Percentiles rank a stretch among this genome's conserved stretches.
These are phyloP conservation scores for Alternaria sp. DNA, from an alignment of 2,329 filamentous ascomycete species.

Conservation along the genomic window DNA sequence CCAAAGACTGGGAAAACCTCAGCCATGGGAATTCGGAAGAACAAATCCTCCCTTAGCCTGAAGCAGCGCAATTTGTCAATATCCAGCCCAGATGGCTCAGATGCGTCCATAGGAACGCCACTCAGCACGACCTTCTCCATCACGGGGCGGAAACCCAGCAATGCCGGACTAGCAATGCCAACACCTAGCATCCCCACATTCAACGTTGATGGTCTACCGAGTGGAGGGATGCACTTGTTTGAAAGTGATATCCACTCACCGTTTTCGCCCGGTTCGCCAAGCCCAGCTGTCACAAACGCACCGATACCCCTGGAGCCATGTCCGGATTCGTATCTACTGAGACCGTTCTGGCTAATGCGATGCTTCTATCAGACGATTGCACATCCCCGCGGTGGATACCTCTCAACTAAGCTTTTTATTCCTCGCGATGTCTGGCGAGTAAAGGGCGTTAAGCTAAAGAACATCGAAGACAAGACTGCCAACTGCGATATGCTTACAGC, in stretches of 20 bases:
- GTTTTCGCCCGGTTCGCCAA: conserved; percentile 70
- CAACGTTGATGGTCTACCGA: conserved; percentile 63
- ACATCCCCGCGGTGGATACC: conserved; percentile 88
- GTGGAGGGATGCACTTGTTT: conserved; percentile 80
- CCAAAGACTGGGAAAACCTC: conserved; percentile 45
- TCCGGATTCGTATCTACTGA: conserved; percentile 85
- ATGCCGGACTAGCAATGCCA: conserved; percentile 70
- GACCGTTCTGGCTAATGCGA: conserved; percentile 98
- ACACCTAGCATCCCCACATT: conserved; percentile 73
- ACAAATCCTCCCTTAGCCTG: conserved; percentile 67
- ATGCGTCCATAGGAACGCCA: conserved; percentile 77
- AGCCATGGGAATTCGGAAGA: conserved; percentile 54
- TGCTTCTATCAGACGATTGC: conserved; percentile 91
- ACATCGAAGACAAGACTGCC: conserved; percentile 90
- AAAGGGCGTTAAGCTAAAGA: conserved; percentile 90
- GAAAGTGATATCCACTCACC: conserved; percentile 81
- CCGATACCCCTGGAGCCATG: conserved; percentile 89
- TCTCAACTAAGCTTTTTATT: conserved; percentile 91
- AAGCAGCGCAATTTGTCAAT: conserved; percentile 78
- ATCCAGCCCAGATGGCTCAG: conserved; percentile 66
- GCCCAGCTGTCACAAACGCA: conserved; percentile 67
- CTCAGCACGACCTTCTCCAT: conserved; percentile 72
- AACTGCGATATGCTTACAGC: conserved; percentile 92
- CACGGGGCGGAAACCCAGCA: conserved; percentile 56
- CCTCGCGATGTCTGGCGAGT: conserved; percentile 93